Evolutionary conservation across 2,329 filamentous ascomycete genomes (phyloP).

Genomic region (Epichloe glyceriae): DNA sequence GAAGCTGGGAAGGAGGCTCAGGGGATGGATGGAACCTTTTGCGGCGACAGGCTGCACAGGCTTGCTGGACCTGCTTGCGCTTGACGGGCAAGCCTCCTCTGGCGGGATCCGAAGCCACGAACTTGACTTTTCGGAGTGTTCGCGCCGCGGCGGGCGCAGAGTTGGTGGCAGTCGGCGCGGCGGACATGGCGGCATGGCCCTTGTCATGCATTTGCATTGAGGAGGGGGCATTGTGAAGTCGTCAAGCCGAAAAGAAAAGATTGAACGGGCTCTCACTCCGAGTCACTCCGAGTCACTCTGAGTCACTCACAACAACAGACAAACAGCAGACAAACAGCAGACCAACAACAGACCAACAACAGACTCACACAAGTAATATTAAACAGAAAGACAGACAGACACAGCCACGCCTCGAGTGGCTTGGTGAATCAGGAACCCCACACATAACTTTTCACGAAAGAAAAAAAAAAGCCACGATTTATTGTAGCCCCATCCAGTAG

Average conservation of each 20-base stretch:
- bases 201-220: not conserved
- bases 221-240: not conserved
- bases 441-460: no score
- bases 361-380: no score
- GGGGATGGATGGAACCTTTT: slow-evolving; percentile 28
- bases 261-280: not conserved
- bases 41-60: slow-evolving; percentile 40
- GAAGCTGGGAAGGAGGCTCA: not conserved
- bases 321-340: no score
- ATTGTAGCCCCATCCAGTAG: no score
- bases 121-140: slow-evolving; percentile 36
- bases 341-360: no score
- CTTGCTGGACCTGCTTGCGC: slow-evolving; percentile 45
- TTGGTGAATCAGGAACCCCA: no score
- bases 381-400: not conserved
- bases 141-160: slow-evolving; percentile 5
- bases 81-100: slow-evolving; percentile 41
- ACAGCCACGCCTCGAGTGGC: not conserved
- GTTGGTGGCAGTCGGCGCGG: slow-evolving; percentile 5
- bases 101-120: slow-evolving; percentile 40
- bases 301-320: no score
- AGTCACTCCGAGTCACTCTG: not conserved
- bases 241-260: not conserved
- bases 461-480: no score
- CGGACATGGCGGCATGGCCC: slow-evolving; percentile 11